Evolutionary conservation across 257 asterid genomes (phyloP).

Genomic region (Nicotiana knightiana): DNA sequence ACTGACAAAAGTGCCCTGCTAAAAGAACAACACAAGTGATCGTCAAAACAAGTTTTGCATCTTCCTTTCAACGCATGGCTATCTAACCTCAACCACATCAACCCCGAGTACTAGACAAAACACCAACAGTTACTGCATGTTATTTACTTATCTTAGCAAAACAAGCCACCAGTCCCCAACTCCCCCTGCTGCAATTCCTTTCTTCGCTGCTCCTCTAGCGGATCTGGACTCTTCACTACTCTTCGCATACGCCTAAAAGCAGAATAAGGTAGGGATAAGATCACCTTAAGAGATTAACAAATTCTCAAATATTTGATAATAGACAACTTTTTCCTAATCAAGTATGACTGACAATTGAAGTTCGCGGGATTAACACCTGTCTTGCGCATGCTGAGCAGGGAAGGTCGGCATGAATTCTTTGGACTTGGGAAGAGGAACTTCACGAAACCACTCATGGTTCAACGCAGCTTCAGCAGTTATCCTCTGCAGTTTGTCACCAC

Average conservation of each 20-base stretch:
- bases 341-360: too few relatives aligned
- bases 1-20: slow-evolving; percentile 48
- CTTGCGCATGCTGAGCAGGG: slow-evolving; percentile 80
- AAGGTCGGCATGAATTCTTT: slow-evolving; percentile 89
- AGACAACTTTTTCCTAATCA: too few relatives aligned
- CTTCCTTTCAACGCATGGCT: slow-evolving; percentile 36
- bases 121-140: slow-evolving; percentile 12
- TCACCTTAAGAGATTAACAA: too few relatives aligned
- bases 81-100: slow-evolving; percentile 43
- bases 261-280: not conserved
- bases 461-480: slow-evolving; percentile 73
- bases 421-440: slow-evolving; percentile 77
- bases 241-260: slow-evolving; percentile 53
- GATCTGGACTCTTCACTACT: slow-evolving; percentile 73
- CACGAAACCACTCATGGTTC: slow-evolving; percentile 72
- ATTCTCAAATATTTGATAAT: too few relatives aligned
- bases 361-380: slow-evolving; percentile 36
- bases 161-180: slow-evolving; percentile 64
- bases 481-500: slow-evolving; percentile 34
- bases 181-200: slow-evolving; percentile 64
- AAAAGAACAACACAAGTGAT: slow-evolving; percentile 40
- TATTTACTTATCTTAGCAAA: slow-evolving; percentile 49
- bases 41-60: slow-evolving; percentile 34
- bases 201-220: slow-evolving; percentile 61
- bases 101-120: slow-evolving; percentile 17